A percentile compares a stretch with the other conserved stretches of the same genome.
Conservation (phyloP, 2,329 filamentous ascomycete species). For the Talaromyces sp. region DNA sequence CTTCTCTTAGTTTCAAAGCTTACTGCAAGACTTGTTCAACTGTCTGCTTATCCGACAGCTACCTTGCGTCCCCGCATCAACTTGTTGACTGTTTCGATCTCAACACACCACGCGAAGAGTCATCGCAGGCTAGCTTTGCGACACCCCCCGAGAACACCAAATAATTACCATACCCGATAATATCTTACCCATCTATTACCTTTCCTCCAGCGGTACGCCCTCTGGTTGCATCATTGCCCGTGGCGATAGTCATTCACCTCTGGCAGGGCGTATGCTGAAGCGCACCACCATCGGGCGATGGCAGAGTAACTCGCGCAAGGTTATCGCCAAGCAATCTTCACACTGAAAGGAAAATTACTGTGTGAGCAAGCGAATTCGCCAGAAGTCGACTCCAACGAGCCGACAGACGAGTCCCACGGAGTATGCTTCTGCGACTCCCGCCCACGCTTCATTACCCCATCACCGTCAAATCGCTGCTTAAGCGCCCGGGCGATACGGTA, state of each 20-base stretch:
- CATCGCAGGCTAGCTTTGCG: slow-evolving; percentile 2
- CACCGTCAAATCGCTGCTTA: slow-evolving; percentile 81
- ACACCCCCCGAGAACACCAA: not conserved
- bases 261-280: slow-evolving; percentile 1
- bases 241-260: slow-evolving; percentile 7
- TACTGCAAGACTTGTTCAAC: not conserved
- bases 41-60: not conserved
- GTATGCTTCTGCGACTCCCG: slow-evolving; percentile 49
- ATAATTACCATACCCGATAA: too few species aligned
- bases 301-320: slow-evolving; percentile 2
- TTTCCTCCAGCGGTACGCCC: not conserved
- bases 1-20: not conserved
- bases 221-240: not conserved
- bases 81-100: slow-evolving; percentile 3
- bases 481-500: slow-evolving; percentile 69
- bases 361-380: not conserved
- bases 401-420: slow-evolving; percentile 17
- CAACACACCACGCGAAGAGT: not conserved
- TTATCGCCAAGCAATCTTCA: not conserved
- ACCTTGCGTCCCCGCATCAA: slow-evolving; percentile 11
- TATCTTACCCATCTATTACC: not conserved
- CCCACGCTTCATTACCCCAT: slow-evolving; percentile 80
- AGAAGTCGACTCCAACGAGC: not conserved
- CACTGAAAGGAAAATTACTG: not conserved
- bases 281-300: slow-evolving; percentile 8